These are phyloP conservation scores for Lentinula novae-zelandiae DNA, from an alignment of 1,284 basidiomycete species.

Conservation along the genomic window DNA sequence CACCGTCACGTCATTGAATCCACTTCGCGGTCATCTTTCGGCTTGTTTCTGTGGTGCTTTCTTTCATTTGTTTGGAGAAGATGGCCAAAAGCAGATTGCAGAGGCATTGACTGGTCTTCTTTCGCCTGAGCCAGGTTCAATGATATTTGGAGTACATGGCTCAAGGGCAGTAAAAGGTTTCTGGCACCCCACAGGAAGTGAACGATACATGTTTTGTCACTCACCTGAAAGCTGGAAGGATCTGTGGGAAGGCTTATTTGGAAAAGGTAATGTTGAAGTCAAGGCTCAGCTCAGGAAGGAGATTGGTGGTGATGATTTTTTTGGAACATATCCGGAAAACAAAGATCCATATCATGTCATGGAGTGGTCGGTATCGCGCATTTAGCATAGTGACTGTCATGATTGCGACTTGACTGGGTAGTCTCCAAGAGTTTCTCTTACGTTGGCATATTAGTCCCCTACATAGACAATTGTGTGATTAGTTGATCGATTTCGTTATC, in stretches of 20 bases:
- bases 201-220: conserved; percentile 28
- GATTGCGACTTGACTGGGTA: too few relatives aligned
- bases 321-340: not conserved
- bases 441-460: too few relatives aligned
- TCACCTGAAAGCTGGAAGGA: conserved; percentile 33
- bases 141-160: conserved; percentile 20
- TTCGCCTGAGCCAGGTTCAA: conserved; percentile 19
- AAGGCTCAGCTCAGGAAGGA: not conserved
- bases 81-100: conserved; percentile 27
- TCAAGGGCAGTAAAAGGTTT: not conserved
- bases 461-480: too few relatives aligned
- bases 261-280: conserved; percentile 22
- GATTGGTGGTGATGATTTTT: too few relatives aligned
- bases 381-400: too few relatives aligned
- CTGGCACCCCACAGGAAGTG: not conserved
- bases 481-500: too few relatives aligned
- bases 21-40: conserved; percentile 39
- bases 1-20: conserved; percentile 40
- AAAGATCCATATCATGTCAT: not conserved
- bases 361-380: too few relatives aligned
- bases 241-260: conserved; percentile 31
- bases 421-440: too few relatives aligned
- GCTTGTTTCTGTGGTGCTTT: conserved; percentile 44
- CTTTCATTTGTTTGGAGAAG: conserved; percentile 43
- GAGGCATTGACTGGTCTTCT: conserved; percentile 26